These are phyloP conservation scores for Pythium myriotylum DNA, from an alignment of 352 stramenopile species.

Conservation along the genomic window DNA sequence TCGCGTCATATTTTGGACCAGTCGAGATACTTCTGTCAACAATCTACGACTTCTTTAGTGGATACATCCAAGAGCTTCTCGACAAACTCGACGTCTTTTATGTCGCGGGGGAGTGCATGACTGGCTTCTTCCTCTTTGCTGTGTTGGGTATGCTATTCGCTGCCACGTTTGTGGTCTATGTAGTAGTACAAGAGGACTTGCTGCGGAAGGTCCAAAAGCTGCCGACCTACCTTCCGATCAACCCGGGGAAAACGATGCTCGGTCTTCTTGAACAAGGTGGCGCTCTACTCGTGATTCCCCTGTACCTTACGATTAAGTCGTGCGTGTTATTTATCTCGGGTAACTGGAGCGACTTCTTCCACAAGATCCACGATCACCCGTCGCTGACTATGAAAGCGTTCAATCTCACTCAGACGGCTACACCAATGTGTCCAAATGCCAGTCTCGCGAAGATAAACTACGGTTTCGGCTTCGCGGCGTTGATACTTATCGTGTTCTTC, in stretches of 20 bases:
- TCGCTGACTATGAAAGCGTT: slow-evolving; percentile 19
- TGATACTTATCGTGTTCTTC: slow-evolving; percentile 47
- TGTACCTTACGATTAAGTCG: slow-evolving; percentile 62
- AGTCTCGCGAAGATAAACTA: slow-evolving; percentile 40
- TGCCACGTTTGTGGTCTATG: slow-evolving; percentile 51
- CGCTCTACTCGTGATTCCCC: slow-evolving; percentile 50
- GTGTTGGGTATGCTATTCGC: slow-evolving; percentile 37
- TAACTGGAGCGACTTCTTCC: slow-evolving; percentile 41
- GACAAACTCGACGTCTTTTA: slow-evolving; percentile 35
- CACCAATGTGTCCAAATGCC: slow-evolving; percentile 19
- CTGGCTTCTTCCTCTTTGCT: slow-evolving; percentile 41
- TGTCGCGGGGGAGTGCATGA: slow-evolving; percentile 36
- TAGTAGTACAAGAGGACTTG: slow-evolving; percentile 64
- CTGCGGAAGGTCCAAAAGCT: slow-evolving; percentile 61
- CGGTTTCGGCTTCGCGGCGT: slow-evolving; percentile 36
- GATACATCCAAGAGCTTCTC: slow-evolving; percentile 37
- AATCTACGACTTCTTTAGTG: slow-evolving; percentile 45
- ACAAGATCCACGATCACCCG: slow-evolving; percentile 18
- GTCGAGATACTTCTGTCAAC: slow-evolving; percentile 27
- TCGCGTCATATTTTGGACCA: slow-evolving; percentile 33
- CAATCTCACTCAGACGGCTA: slow-evolving; percentile 25
- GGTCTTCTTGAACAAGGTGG: slow-evolving; percentile 47
- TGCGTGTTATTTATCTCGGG: slow-evolving; percentile 59
- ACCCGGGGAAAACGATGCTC: slow-evolving; percentile 35
- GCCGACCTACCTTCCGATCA: slow-evolving; percentile 42